These are phyloP conservation scores for Xerocomus spinulosus DNA, from an alignment of 768 basidiomycete genomes.

Conservation along the genomic window DNA sequence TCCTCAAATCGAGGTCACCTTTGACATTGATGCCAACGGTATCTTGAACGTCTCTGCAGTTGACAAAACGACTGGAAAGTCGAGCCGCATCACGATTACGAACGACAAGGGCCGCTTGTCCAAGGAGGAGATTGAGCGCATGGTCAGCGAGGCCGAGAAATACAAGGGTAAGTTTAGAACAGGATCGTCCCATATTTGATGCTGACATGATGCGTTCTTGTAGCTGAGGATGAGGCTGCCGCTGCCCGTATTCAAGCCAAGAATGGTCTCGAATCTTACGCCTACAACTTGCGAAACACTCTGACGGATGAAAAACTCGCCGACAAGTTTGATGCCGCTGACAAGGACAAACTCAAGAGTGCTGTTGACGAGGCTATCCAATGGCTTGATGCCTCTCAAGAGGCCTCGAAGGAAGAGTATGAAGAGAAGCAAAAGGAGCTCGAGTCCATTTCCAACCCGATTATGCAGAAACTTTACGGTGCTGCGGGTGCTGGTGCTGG, in stretches of 20 bases:
- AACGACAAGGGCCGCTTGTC: slow-evolving; percentile 97
- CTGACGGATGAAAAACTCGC: slow-evolving; percentile 80
- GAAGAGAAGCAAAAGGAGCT: slow-evolving; percentile 91
- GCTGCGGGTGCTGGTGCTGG: slow-evolving; percentile 49
- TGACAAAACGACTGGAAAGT: slow-evolving; percentile 97
- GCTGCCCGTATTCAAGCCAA: slow-evolving; percentile 79
- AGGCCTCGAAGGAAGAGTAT: slow-evolving; percentile 93
- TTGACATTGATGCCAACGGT: slow-evolving; percentile 97
- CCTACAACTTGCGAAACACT: slow-evolving; percentile 94
- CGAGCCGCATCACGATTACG: slow-evolving; percentile 88
- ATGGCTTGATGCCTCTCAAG: slow-evolving; percentile 84
- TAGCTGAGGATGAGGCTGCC: slow-evolving; percentile 83
- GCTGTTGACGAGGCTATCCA: slow-evolving; percentile 79
- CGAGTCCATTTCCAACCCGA: slow-evolving; percentile 75
- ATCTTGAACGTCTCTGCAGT: slow-evolving; percentile 93
- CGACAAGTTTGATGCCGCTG: slow-evolving; percentile 79
- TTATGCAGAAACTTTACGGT: slow-evolving; percentile 69
- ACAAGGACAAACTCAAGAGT: slow-evolving; percentile 79
- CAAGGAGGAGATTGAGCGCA: slow-evolving; percentile 97
- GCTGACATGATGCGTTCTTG: slow-evolving; percentile 9
- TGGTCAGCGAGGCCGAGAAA: slow-evolving; percentile 92
- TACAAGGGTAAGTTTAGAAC: slow-evolving; percentile 60
- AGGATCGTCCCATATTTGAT: neutral
- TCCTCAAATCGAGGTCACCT: slow-evolving; percentile 96
- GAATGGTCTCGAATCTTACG: slow-evolving; percentile 91